phyloP scores from a whole-genome alignment of 1,284 basidiomycete genomes.

The Wallemia hederae region DNA sequence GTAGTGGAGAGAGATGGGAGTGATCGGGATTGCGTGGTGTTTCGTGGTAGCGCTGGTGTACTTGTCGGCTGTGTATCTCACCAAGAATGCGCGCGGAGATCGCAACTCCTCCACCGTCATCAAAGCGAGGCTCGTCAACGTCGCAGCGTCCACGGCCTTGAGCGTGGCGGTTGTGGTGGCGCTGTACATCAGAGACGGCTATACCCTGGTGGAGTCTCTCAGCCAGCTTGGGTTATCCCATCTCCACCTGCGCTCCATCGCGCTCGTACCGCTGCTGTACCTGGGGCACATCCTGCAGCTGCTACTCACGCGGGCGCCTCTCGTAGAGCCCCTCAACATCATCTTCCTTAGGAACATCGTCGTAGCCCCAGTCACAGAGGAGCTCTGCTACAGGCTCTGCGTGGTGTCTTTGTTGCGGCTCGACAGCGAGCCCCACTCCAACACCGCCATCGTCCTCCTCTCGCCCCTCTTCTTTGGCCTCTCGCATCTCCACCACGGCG shows the following conservation, averaged over 20 bases:
- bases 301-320: neutral
- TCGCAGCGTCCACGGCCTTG: too few species aligned
- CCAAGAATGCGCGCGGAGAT: too few species aligned
- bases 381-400: neutral
- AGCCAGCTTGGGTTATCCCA: too few species aligned
- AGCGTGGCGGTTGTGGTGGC: too few species aligned
- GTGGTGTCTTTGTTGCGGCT: neutral
- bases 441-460: neutral
- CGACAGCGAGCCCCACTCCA: neutral
- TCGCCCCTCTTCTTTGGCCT: neutral
- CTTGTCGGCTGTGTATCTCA: too few species aligned
- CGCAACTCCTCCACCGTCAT: too few species aligned
- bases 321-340: neutral
- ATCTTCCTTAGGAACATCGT: neutral
- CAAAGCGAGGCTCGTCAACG: too few species aligned
- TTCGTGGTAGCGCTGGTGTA: neutral
- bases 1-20: conserved; percentile 1
- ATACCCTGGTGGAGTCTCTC: too few species aligned
- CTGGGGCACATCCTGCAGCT: neutral
- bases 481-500: neutral
- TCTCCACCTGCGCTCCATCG: too few species aligned
- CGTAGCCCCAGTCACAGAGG: neutral
- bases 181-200: too few species aligned
- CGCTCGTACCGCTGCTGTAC: too few species aligned
- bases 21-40: neutral